phyloP scores from a whole-genome alignment of 192 early-diverging fungal genomes.

The Pilobolus umbonatus region DNA sequence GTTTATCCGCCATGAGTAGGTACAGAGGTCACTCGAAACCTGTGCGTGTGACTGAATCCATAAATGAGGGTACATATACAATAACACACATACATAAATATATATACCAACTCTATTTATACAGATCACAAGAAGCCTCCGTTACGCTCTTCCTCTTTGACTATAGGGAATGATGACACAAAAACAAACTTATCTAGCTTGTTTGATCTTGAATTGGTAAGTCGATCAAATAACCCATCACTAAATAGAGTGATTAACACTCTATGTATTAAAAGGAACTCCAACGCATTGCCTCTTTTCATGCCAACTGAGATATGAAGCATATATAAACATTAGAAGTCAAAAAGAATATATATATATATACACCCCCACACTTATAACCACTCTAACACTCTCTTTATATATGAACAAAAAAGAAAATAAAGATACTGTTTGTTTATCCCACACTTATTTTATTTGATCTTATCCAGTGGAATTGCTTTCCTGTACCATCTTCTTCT shows the following conservation, averaged over 20 bases:
- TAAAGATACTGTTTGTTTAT: background rate
- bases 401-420: background rate
- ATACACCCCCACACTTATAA: no score
- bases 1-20: background rate
- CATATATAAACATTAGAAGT: no score
- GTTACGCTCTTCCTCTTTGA: background rate
- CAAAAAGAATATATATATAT: no score
- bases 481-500: slow-evolving; percentile 19
- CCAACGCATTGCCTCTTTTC: slow-evolving; percentile 12
- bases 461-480: slow-evolving; percentile 14
- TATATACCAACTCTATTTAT: background rate
- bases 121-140: background rate
- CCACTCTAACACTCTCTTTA: background rate
- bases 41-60: background rate
- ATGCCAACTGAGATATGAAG: background rate
- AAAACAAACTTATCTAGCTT: slow-evolving; percentile 10
- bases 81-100: no score
- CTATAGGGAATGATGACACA: background rate
- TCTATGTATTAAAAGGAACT: slow-evolving; percentile 3
- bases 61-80: no score
- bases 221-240: background rate
- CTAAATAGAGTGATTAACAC: background rate
- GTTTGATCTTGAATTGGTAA: slow-evolving; percentile 14
- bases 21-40: background rate
- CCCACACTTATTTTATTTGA: background rate